Evolutionary conservation across 2,329 filamentous ascomycete genomes (phyloP), one percentile per base, ranked within the genome.

Genomic region (Moelleriella libera): DNA sequence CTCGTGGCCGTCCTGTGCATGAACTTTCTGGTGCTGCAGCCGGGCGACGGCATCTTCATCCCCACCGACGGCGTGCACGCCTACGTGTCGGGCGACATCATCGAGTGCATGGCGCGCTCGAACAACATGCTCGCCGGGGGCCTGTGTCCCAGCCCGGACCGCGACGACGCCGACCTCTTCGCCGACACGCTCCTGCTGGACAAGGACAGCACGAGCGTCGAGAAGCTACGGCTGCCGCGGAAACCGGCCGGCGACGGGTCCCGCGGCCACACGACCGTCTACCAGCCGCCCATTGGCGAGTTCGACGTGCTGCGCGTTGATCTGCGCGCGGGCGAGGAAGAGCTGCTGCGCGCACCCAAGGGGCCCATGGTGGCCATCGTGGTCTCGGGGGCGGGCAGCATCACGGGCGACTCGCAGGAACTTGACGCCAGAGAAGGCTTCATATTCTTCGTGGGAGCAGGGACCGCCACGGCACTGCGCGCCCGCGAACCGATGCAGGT

Each of bases 121-220:
- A 81, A 88, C 66, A 86, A 87, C 49, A 83, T 88, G 2, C 68
- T 88, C 45, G 85, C 85, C 60, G 78, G 76, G 0, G 83, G 84
- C 0, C 86, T 89, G 67, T 88, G 82, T 54, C 82, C 83, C 0
- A 69, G 69, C 1, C 74, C 77, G 0, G 78, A 85, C 44, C 71
- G 82, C 10, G 74, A 85, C 56, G 77, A 69, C 42, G 68, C 80
- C 29, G 79, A 83, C 75, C 0, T 88, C 86, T 65, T 68, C 68
- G 37, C 75, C 80, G 0, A 47, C 9, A 47, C 42, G 14, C 46
- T 41, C 28, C 8, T 39, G 3, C 21, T 47, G 2, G 34, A 47
- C 14, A 11, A 12, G 4, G 31, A 31, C 21, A 21, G 21, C 78
- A 85, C 50, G 69, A n/a, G 68, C 21, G 63, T 68, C 3, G 64